phyloP scores from a whole-genome alignment of 2,329 filamentous ascomycete species.

The Aspergillus sp. region DNA sequence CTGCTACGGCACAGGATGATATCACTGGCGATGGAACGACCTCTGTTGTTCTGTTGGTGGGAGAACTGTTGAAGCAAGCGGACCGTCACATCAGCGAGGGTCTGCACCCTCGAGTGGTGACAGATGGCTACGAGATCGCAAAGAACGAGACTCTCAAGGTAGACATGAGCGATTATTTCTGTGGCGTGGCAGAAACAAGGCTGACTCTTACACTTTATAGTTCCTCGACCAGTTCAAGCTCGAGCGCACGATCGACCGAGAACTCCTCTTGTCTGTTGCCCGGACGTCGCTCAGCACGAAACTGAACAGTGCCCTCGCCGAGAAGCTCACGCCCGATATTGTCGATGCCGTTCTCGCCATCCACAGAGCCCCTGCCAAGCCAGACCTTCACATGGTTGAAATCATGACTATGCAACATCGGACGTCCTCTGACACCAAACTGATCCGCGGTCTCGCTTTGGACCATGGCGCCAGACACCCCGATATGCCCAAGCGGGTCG shows the following conservation, averaged over 20 bases:
- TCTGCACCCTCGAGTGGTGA: slow-evolving; percentile 94
- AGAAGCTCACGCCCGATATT: slow-evolving; percentile 89
- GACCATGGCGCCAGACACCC: slow-evolving; percentile 96
- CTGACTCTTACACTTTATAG: slow-evolving; percentile 42
- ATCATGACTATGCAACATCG: slow-evolving; percentile 99
- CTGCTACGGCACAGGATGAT: slow-evolving; percentile 95
- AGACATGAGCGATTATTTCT: slow-evolving; percentile 4
- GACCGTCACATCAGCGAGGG: slow-evolving; percentile 95
- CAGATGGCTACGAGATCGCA: slow-evolving; percentile 94
- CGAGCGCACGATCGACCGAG: slow-evolving; percentile 80
- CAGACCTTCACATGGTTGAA: slow-evolving; percentile 97
- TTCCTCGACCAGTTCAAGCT: slow-evolving; percentile 96
- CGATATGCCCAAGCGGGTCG: slow-evolving; percentile 94
- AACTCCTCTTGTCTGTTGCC: slow-evolving; percentile 88
- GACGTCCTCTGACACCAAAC: slow-evolving; percentile 89
- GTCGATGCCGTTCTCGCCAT: slow-evolving; percentile 96
- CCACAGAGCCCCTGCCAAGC: slow-evolving; percentile 83
- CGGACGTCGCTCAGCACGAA: slow-evolving; percentile 94
- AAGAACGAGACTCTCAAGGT: slow-evolving; percentile 91
- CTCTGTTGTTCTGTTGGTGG: slow-evolving; percentile 89
- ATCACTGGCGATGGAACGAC: slow-evolving; percentile 98
- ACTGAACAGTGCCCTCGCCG: slow-evolving; percentile 81
- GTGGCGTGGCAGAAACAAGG: background rate
- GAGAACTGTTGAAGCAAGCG: slow-evolving; percentile 96
- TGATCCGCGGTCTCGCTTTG: slow-evolving; percentile 87